phyloP scores from a whole-genome alignment of 2,329 filamentous ascomycete genomes.

The Fusarium stilboides region DNA sequence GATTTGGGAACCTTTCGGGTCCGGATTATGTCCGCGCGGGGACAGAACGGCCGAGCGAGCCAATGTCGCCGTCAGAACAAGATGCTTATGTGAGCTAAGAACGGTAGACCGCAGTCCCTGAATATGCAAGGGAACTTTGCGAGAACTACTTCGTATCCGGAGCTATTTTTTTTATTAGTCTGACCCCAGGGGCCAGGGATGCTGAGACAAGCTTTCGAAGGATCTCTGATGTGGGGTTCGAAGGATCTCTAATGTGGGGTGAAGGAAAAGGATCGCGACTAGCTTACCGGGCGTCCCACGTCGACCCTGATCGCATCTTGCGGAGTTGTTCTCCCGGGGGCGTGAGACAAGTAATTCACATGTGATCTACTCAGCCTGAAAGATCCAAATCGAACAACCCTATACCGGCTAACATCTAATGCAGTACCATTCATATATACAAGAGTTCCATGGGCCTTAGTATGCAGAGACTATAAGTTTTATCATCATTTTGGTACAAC shows the following conservation, averaged over 20 bases:
- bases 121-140: constrained; percentile 4
- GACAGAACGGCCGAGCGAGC: constrained; percentile 2
- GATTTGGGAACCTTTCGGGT: neutral
- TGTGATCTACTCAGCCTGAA: constrained; percentile 3
- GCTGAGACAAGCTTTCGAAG: constrained; percentile 2
- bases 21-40: constrained; percentile 1
- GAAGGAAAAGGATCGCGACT: constrained; percentile 3
- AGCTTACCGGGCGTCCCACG: neutral
- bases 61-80: constrained; percentile 3
- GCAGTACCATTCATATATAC: constrained; percentile 5
- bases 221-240: constrained; percentile 4
- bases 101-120: neutral
- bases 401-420: constrained; percentile 7
- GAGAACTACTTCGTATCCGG: neutral
- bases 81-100: constrained; percentile 8
- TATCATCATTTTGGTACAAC: constrained; percentile 3
- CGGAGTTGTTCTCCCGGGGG: neutral
- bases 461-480: constrained; percentile 10
- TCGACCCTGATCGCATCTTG: constrained; percentile 2
- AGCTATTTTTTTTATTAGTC: constrained; percentile 1
- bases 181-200: constrained; percentile 3
- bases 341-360: constrained; percentile 9
- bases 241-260: neutral
- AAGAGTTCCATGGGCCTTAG: constrained; percentile 2
- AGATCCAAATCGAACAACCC: constrained; percentile 6